Evolutionary conservation across 2,329 filamentous ascomycete species (phyloP).

Genomic region (Fusarium circinatum): DNA sequence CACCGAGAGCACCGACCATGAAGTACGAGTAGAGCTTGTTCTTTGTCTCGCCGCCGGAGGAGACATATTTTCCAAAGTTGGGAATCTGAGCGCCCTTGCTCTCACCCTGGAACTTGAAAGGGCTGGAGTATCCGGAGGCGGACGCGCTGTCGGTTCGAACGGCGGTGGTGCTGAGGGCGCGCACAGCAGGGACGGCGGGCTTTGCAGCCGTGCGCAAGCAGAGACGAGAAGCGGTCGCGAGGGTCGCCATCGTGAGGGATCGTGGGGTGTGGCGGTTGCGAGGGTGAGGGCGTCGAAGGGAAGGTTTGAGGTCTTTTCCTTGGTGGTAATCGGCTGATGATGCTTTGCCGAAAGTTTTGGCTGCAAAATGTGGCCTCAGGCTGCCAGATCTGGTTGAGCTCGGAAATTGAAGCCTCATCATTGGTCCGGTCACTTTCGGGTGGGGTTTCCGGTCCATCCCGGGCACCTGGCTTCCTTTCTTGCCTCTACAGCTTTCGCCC

Average conservation of each 20-base stretch:
- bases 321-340: conserved; percentile 50
- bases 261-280: conserved; percentile 44
- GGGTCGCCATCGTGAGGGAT: conserved; percentile 68
- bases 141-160: conserved; percentile 60
- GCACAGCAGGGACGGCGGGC: conserved; percentile 55
- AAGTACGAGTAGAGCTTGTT: conserved; percentile 97
- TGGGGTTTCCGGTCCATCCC: conserved; percentile 47
- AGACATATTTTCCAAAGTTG: conserved; percentile 88
- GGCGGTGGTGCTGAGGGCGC: conserved; percentile 67
- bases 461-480: conserved; percentile 35
- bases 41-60: conserved; percentile 70
- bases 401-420: conserved; percentile 59
- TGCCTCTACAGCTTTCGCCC: conserved; percentile 22
- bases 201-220: conserved; percentile 69
- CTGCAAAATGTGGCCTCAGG: conserved; percentile 56
- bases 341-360: conserved; percentile 57
- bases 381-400: conserved; percentile 50
- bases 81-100: conserved; percentile 77
- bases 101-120: conserved; percentile 74
- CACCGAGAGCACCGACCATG: conserved; percentile 96
- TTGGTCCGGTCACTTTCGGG: conserved; percentile 52
- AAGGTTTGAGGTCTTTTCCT: conserved; percentile 62
- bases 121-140: conserved; percentile 66
- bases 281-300: conserved; percentile 42
- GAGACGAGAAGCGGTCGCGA: conserved; percentile 74